Evolutionary conservation across 805 yeast genomes (phyloP), one percentile per base, ranked within the genome.

Genomic region (Kluyveromyces lactis): DNA sequence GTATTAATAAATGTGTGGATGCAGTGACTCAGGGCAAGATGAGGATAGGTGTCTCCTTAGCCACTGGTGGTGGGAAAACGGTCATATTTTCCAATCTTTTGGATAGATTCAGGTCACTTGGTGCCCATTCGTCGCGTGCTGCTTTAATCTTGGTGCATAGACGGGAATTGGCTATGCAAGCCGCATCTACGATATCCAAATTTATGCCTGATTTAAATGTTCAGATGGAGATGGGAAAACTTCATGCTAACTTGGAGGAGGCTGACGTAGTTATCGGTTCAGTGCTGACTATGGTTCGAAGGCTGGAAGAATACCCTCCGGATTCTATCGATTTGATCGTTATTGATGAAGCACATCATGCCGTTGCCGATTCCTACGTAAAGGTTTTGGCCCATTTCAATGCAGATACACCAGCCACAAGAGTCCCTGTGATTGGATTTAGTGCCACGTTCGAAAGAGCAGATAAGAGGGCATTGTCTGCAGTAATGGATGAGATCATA

Each of bases 61-160:
- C 96, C 11, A 90, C 97, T 0, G 97, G 97, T 0, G 92, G 95
- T 10, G 97, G 97, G 4, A 89, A 89, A 51, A 89, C 97, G 0
- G 86, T 86, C 10, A 77, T 85, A 1, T 82, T 86, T 53, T 59
- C 83, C 0, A 72, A 72, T 46, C 48, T 81, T 31, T 72, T 82
- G 2, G 70, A 75, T 0, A 52, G 62, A 24, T 38, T 55, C 33
- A 37, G 43, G n/a, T 15, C 18, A 15, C 10, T 9, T 8, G 31
- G 34, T 5, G 38, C 38, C 7, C 34, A 34, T 8, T 5, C 18
- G 5, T 9, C 26, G 15, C n/a, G 24, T 18, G 42, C 35, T 16
- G 51, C 67, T 0, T 59, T 89, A 48, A 73, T 89, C 2, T 58
- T 90, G 17, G 95, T 86, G 0, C 96, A 87, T 53, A 72, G 92